Base-by-base conservation (phyloP, 129 eudicot genomes). In the Chrysanthemum seticuspe region DNA sequence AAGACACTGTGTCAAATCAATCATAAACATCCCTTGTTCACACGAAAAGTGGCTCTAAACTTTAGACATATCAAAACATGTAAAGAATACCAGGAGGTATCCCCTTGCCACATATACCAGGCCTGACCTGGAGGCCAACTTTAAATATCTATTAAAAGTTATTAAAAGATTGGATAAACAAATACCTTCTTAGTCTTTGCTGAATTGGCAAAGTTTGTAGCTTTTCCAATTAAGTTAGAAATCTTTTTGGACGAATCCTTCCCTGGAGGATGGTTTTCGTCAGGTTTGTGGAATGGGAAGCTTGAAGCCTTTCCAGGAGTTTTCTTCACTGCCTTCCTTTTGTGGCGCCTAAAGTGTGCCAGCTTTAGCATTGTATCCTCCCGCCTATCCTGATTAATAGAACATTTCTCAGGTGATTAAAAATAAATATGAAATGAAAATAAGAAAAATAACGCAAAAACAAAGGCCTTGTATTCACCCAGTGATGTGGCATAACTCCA, bases 251-350 rank as follows among this genome's bases (percentile, higher is more conserved):
- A 75, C 0, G 83, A 76, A 79, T 94, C 99, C 82, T 94, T 94
- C 68, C 97, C 99, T 13, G 96, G 99, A 74, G 93, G 88, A 73
- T 88, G 91, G 67, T 94, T 88, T 83, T 94, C 99, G 72, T 94
- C 99, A 14, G 99, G 99, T 83, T 94, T 94, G 96, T 94, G 91
- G 65, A 81, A 86, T 13, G 87, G 96, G 81, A 83, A 88, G 72
- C 65, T 86, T 27, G 87, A 79, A 51, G 76, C 68, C 84, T 83
- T 94, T 65, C 99, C 97, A 70, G 89, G 80, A 65, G 83, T 72
- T 88, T 72, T 94, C 87, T 94, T 94, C 68, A 88, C 72, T 60
- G 89, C 49, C 80, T 90, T 94, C 82, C 99, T 82, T 73, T 94
- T 94, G 87, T 94, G 99, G 29, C 94, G 91, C 78, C 85, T 90